A percentile compares a stretch with the other conserved stretches of the same genome.
Evolutionary conservation across 768 basidiomycete species (phyloP).

Genomic region (Suillus tomentosus): DNA sequence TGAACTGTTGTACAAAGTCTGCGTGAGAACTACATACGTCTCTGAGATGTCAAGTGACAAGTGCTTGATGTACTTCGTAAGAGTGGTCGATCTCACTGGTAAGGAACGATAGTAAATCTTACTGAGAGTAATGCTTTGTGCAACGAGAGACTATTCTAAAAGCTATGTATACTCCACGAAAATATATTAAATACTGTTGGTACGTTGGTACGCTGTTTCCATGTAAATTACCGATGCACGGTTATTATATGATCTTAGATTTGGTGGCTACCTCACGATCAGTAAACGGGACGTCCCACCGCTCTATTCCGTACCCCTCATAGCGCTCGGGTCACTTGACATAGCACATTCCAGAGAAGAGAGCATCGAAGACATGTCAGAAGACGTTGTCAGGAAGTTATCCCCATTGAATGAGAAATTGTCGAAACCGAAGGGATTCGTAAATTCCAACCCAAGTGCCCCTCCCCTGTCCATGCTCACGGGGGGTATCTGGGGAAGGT

Average conservation of each 20-base stretch:
- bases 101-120: not conserved
- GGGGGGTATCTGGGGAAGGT: not conserved
- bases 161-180: not conserved
- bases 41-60: no score
- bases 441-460: conserved; percentile 2
- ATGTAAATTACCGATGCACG: not conserved
- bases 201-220: conserved; percentile 1
- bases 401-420: not conserved
- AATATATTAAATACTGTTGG: not conserved
- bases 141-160: not conserved
- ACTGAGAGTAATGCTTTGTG: not conserved
- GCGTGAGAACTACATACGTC: no score
- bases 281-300: not conserved
- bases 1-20: not conserved
- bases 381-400: not conserved
- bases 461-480: not conserved
- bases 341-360: not conserved
- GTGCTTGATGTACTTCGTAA: no score
- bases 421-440: not conserved
- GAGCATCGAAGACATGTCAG: not conserved
- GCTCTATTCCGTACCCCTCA: not conserved
- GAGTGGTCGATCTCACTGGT: not conserved
- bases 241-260: not conserved
- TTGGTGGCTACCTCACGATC: no score
- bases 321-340: not conserved